Evolutionary conservation across 139 green algal genomes (phyloP), one percentile per base, ranked within the genome.

Genomic region (Coccomyxa sp.): DNA sequence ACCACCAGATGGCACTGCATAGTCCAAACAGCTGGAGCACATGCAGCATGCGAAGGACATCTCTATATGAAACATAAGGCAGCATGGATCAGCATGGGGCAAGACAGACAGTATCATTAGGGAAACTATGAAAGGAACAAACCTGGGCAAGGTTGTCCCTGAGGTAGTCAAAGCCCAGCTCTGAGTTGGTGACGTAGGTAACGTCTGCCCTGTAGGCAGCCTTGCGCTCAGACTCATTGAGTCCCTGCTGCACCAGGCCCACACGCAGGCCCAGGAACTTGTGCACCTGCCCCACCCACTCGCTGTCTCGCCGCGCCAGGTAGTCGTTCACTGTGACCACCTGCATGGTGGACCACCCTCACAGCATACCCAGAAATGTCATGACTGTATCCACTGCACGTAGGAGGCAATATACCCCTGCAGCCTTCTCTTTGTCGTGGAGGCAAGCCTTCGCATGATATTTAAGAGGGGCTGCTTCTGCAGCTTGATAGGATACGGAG

Each of bases 291-390:
- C 94, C 94, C 76, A 98, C 94, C 94, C 93, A 98, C 89, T 99
- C 95, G 78, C 82, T 91, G 88, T 99, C 96, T 73, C 96, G 89
- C 35, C 93, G 79, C 7, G 96, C 96, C 39, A 99, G 90, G 90
- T 99, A 99, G 84, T 99, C 96, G 82, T 99, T 99, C 40, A 99
- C 96, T 8, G 96, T 98, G 54, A 99, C 96, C 18, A 99, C 93
- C 86, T 99, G 96, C 55, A 64, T n/a, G 29, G 8, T 55, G 39
- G 44, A 79, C 7, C 44, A 55, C 27, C 18, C 9, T 40, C 12
- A 75, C 41, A 58, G 58, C 55, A n/a, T 44, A 29, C 12, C 18
- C 10, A 7, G 33, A 35, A 54, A 22, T 29, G 34, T 35, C 9
- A 36, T 44, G 70, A n/a, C 70, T 8, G 12, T 75, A 10, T 29